These are phyloP conservation scores for Xylaria sp. DNA, from an alignment of 2,329 filamentous ascomycete genomes.

Conservation along the genomic window DNA sequence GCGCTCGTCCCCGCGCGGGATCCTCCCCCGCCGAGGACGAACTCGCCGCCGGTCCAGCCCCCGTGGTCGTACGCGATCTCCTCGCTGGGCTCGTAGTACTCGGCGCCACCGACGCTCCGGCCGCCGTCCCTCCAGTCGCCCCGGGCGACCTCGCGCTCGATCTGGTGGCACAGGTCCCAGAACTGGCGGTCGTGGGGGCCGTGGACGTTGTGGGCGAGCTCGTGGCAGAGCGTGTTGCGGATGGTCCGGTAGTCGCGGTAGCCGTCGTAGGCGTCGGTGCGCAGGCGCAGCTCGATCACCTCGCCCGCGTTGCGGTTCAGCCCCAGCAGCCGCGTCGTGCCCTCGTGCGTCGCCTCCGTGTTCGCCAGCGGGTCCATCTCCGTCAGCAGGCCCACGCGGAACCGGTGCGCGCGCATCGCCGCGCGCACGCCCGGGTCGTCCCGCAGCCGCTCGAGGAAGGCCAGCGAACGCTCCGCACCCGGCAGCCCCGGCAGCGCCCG, in stretches of 20 bases:
- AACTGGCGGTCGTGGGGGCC: conserved; percentile 83
- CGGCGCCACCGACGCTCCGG: conserved; percentile 64
- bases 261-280: conserved; percentile 94
- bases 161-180: conserved; percentile 85
- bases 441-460: conserved; percentile 74
- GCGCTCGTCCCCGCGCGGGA: conserved; percentile 9
- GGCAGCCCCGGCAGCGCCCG: conserved; percentile 78
- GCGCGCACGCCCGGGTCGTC: conserved; percentile 84
- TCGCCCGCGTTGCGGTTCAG: conserved; percentile 87
- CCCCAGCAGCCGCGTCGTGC: conserved; percentile 75
- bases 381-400: conserved; percentile 82
- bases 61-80: conserved; percentile 67
- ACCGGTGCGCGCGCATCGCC: conserved; percentile 82
- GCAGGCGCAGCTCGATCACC: conserved; percentile 83
- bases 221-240: conserved; percentile 89
- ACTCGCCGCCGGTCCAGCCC: conserved; percentile 79
- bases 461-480: conserved; percentile 68
- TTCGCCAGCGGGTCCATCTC: conserved; percentile 93
- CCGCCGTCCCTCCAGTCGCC: conserved; percentile 80
- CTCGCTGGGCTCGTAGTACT: conserved; percentile 59
- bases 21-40: conserved; percentile 65
- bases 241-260: conserved; percentile 93
- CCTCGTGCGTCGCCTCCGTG: conserved; percentile 71
- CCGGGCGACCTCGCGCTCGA: conserved; percentile 81
- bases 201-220: conserved; percentile 90